These are phyloP conservation scores for Inonotus hispidus DNA, from an alignment of 1,284 basidiomycete genomes.

Conservation along the genomic window DNA sequence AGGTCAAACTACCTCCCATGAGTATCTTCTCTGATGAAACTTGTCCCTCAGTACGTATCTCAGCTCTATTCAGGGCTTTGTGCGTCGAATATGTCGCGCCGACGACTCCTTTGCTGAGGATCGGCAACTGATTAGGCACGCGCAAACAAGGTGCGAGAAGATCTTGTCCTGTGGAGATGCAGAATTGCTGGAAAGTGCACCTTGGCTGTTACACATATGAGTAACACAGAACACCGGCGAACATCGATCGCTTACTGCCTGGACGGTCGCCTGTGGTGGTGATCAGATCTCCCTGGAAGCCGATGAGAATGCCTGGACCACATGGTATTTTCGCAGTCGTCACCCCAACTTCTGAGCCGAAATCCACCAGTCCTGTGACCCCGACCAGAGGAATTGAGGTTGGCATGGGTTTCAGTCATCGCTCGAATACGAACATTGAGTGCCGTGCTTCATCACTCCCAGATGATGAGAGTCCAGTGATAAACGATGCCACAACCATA, in stretches of 20 bases:
- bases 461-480: conserved; percentile 16
- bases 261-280: conserved; percentile 9
- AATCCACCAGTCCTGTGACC: conserved; percentile 4
- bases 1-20: too few relatives aligned
- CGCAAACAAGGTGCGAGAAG: too few relatives aligned
- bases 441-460: conserved; percentile 12
- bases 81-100: too few relatives aligned
- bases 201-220: too few relatives aligned
- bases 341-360: conserved; percentile 13
- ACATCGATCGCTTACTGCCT: conserved; percentile 8
- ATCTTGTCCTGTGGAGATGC: too few relatives aligned
- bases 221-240: too few relatives aligned
- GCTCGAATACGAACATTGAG: conserved; percentile 5
- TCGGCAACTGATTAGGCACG: too few relatives aligned
- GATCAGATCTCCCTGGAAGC: conserved; percentile 16
- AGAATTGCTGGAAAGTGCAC: too few relatives aligned
- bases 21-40: too few relatives aligned
- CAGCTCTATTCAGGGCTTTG: too few relatives aligned
- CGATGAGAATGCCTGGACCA: conserved; percentile 13
- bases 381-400: not conserved
- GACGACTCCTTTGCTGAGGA: too few relatives aligned
- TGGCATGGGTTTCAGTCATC: not conserved
- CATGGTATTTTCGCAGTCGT: conserved; percentile 9
- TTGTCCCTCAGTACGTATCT: too few relatives aligned
- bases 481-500: conserved; percentile 11